These are phyloP conservation scores for Actinomucor elegans DNA, from an alignment of 371 early-diverging fungal genomes.

Conservation along the genomic window DNA sequence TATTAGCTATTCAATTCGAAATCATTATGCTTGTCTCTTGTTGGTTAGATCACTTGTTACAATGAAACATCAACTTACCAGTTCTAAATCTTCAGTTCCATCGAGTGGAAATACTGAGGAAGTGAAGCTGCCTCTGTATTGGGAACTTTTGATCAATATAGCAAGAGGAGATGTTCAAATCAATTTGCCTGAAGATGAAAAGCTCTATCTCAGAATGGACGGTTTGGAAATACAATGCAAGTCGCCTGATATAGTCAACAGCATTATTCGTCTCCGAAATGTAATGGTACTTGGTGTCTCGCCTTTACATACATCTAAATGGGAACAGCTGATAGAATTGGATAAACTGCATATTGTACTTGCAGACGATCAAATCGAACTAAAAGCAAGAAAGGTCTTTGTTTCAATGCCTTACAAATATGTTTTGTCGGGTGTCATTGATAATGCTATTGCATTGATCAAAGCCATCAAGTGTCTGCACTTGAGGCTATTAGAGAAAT, in stretches of 20 bases:
- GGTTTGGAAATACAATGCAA: neutral
- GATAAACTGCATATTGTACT: neutral
- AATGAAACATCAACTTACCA: neutral
- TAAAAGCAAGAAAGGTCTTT: constrained; percentile 7
- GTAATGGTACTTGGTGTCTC: constrained; percentile 11
- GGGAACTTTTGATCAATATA: neutral
- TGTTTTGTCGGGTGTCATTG: constrained; percentile 18
- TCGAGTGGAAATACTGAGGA: no score
- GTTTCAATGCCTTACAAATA: constrained; percentile 22
- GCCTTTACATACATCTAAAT: neutral
- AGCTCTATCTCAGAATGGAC: constrained; percentile 14
- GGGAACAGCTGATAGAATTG: constrained; percentile 12
- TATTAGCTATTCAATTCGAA: constrained; percentile 8
- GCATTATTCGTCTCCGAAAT: neutral
- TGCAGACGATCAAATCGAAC: neutral
- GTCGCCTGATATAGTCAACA: neutral
- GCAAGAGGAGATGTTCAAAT: constrained; percentile 12
- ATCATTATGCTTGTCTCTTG: constrained; percentile 17
- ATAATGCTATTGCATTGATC: constrained; percentile 7
- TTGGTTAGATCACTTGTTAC: neutral
- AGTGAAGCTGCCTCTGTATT: no score
- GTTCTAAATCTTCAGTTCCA: no score
- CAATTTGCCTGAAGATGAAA: neutral
- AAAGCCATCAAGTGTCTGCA: constrained; percentile 30
- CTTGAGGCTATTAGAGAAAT: constrained; percentile 1